Conservation (phyloP, 148 eudicot species). For the Bassia scoparia region DNA sequence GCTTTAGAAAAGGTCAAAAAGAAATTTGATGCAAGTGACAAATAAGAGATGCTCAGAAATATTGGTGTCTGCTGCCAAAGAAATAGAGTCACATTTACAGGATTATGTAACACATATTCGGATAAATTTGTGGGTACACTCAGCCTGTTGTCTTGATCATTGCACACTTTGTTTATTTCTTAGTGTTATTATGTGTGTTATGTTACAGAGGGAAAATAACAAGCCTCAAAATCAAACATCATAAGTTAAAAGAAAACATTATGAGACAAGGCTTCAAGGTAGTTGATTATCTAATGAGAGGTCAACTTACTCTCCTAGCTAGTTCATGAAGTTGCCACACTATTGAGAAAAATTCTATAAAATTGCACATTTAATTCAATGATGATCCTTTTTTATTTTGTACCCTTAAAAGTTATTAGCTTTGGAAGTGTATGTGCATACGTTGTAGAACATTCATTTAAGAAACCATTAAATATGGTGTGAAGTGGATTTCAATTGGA, state of each 20-base stretch:
- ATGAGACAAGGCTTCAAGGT: constrained; percentile 78
- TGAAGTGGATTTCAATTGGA: background rate
- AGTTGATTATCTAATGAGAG: constrained; percentile 9
- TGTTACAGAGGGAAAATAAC: constrained; percentile 71
- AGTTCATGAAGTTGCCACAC: background rate
- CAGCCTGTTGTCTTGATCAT: constrained; percentile 3
- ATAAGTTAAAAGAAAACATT: constrained; percentile 57
- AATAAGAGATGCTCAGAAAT: constrained; percentile 68
- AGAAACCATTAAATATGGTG: background rate
- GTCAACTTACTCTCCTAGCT: background rate
- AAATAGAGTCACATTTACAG: constrained; percentile 53
- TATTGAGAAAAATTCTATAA: constrained; percentile 3
- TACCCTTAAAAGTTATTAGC: too few species aligned
- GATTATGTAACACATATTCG: constrained; percentile 71
- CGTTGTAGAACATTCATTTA: too few species aligned
- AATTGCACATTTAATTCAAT: background rate
- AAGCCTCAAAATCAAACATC: constrained; percentile 40
- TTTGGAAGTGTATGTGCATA: too few species aligned
- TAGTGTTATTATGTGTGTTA: constrained; percentile 21
- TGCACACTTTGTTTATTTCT: constrained; percentile 8
- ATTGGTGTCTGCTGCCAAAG: constrained; percentile 63
- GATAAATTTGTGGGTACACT: constrained; percentile 61
- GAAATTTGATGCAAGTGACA: constrained; percentile 55
- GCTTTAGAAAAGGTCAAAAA: constrained; percentile 63
- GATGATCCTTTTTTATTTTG: too few species aligned